Percentiles rank a stretch among this genome's conserved stretches.
These are phyloP conservation scores for Cymbopogon citratus DNA, from an alignment of 176 grass and related monocot species.

Conservation along the genomic window DNA sequence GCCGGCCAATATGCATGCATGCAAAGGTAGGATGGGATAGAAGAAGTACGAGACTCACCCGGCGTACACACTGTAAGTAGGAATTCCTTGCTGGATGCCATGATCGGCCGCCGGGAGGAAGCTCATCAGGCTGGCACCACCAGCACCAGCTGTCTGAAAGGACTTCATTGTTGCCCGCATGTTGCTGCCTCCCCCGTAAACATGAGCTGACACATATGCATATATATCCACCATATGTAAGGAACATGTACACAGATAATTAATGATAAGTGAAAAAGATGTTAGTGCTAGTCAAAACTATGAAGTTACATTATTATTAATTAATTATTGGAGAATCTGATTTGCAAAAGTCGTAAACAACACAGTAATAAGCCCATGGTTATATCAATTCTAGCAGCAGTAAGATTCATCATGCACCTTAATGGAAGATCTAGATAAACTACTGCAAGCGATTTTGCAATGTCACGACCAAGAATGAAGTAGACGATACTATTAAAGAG, in stretches of 20 bases:
- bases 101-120: slow-evolving; percentile 27
- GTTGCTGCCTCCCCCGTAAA: slow-evolving; percentile 20
- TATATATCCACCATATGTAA: too few relatives aligned
- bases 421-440: neutral
- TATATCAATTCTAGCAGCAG: neutral
- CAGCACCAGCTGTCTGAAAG: slow-evolving; percentile 29
- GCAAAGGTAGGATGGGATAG: too few relatives aligned
- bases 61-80: slow-evolving; percentile 38
- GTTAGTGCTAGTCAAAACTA: too few relatives aligned
- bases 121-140: slow-evolving; percentile 33
- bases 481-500: neutral
- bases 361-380: too few relatives aligned
- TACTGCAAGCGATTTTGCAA: neutral
- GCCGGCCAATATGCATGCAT: too few relatives aligned
- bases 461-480: neutral
- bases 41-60: slow-evolving; percentile 14
- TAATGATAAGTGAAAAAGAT: too few relatives aligned
- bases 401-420: neutral
- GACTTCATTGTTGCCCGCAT: slow-evolving; percentile 42
- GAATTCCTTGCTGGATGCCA: slow-evolving; percentile 49
- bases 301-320: too few relatives aligned
- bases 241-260: too few relatives aligned
- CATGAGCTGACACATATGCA: neutral
- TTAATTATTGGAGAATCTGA: neutral
- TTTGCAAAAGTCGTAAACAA: neutral